Conservation (phyloP, 2,329 filamentous ascomycete species). For the Hypoxylon sp. region DNA sequence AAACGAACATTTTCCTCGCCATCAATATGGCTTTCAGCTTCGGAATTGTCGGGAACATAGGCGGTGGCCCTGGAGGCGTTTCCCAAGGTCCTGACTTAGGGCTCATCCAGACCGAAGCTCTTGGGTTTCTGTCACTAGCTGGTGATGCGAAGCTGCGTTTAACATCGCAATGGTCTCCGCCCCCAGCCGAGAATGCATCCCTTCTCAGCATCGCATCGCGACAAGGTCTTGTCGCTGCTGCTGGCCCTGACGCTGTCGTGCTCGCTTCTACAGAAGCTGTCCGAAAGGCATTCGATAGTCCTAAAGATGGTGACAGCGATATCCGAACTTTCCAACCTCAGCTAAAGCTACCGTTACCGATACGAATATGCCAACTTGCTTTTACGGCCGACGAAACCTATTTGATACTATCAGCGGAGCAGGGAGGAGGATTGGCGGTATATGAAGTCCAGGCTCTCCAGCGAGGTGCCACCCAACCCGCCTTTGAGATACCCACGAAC, state of each 20-base stretch:
- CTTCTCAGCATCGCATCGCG: constrained; percentile 86
- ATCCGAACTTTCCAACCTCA: constrained; percentile 80
- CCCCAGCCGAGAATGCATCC: constrained; percentile 83
- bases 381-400: constrained; percentile 93
- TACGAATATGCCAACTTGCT: constrained; percentile 86
- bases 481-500: constrained; percentile 84
- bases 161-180: constrained; percentile 81
- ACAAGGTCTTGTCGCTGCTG: constrained; percentile 87
- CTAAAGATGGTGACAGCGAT: constrained; percentile 73
- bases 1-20: constrained; percentile 35
- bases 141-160: constrained; percentile 88
- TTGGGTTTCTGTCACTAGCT: constrained; percentile 86
- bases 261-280: constrained; percentile 84
- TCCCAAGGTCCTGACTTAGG: constrained; percentile 77
- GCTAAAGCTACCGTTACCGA: constrained; percentile 78
- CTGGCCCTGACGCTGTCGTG: constrained; percentile 83
- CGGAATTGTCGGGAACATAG: constrained; percentile 51
- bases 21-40: constrained; percentile 52
- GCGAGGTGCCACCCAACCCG: constrained; percentile 75
- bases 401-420: constrained; percentile 85
- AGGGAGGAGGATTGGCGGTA: constrained; percentile 84
- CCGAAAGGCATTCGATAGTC: constrained; percentile 78
- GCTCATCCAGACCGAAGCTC: constrained; percentile 85
- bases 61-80: constrained; percentile 35
- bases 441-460: constrained; percentile 82